Base-by-base conservation (phyloP, 179 eudicot species). In the Carnegiea gigantea region DNA sequence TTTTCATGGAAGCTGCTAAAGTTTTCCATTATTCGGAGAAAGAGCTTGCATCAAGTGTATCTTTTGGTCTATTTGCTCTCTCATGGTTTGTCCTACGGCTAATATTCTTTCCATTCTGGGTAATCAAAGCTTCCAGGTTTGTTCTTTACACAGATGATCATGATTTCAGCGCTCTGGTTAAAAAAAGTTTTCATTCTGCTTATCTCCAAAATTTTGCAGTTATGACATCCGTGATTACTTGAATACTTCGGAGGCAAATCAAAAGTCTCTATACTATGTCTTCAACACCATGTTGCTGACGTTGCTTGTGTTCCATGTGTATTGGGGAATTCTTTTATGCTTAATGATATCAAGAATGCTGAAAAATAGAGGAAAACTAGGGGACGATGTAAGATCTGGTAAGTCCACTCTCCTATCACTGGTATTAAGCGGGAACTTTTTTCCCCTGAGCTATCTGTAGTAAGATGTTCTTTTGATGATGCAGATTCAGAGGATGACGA, bases 351-450 rank as follows among this genome's bases (percentile, higher is more conserved):
- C 49, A 88, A 92, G 87, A 83, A 98, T 91, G 86, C 88, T 94
- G 82, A 86, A 88, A 84, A 96, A 91, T 85, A 89, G 86, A 86
- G 99, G 99, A 76, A 84, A 92, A 87, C 93, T 94, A 81, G 99
- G 99, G 57, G 98, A 94, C 87, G 99, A 94, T 85, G 93, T 96
- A 79, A 88, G 99, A 88, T 92, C 97, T 60, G 99, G 99, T 95
- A 86, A 82, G 48, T 68, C 73, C 46, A 46, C 54, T 33, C 10
- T 9, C 70, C 7, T 67, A 28, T 28, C 40, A 46, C 77, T 51
- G 26, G 9, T 49, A 23, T 40, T 11, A 54, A 30, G 30, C 30
- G 30, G 30, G 30, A 28, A 28, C 30, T 28, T 28, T 28, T 28
- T 28, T 28, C 30, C 30, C 30, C 30, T 28, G 1, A 3, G 43